These are phyloP conservation scores for Schrenkiella parvula DNA, from an alignment of 345 rosid genomes.

Conservation along the genomic window DNA sequence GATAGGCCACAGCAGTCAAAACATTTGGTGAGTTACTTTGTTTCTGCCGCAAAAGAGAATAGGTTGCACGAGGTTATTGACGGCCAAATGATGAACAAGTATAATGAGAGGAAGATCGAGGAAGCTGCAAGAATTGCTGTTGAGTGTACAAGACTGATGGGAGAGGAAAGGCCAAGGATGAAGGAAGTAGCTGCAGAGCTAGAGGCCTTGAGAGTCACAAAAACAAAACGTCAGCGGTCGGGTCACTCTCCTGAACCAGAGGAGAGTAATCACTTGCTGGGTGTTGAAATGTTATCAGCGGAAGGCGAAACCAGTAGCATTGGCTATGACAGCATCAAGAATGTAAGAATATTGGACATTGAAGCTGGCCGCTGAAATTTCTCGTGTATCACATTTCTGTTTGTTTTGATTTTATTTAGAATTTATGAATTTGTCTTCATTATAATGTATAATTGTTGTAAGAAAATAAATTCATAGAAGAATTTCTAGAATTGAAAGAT, in stretches of 20 bases:
- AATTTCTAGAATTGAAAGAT: too few species aligned
- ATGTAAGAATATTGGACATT: not conserved
- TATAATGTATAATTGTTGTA: too few species aligned
- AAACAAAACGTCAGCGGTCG: conserved; percentile 3
- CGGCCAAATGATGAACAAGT: not conserved
- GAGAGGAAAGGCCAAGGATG: conserved; percentile 26
- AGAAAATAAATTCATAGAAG: too few species aligned
- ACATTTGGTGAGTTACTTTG: conserved; percentile 28
- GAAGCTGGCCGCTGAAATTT: not conserved
- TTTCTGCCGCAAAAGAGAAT: conserved; percentile 1
- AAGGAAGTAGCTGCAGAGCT: conserved; percentile 38
- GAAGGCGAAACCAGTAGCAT: not conserved
- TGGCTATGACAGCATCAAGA: conserved; percentile 13
- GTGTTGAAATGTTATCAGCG: not conserved
- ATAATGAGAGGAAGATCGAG: not conserved
- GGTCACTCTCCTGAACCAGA: not conserved
- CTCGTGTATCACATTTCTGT: too few species aligned
- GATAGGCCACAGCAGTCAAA: conserved; percentile 9
- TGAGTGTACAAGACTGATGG: conserved; percentile 4
- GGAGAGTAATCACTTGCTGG: conserved; percentile 15
- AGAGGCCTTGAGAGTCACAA: conserved; percentile 11
- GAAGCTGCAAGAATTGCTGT: conserved; percentile 21
- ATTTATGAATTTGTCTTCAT: too few species aligned
- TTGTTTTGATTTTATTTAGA: too few species aligned
- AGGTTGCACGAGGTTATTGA: conserved; percentile 23